These are phyloP conservation scores for Nakataea oryzae DNA, from an alignment of 2,329 filamentous ascomycete species.

Conservation along the genomic window DNA sequence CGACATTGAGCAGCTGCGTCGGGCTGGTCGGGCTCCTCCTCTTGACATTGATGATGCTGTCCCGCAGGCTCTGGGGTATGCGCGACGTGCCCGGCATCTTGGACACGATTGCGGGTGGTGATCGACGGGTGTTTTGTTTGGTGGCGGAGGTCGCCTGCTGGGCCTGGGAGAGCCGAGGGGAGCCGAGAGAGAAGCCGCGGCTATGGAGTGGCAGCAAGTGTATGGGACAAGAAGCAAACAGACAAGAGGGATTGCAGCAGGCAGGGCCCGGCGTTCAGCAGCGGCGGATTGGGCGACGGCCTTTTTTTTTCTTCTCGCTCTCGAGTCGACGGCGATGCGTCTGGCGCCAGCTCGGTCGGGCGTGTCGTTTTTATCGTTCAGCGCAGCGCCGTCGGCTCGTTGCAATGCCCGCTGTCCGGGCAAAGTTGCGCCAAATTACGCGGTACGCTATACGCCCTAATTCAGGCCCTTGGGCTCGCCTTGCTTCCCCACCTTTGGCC, in stretches of 20 bases:
- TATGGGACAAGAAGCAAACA: neutral
- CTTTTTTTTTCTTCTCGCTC: neutral
- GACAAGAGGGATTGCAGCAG: neutral
- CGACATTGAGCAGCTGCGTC: constrained; percentile 52
- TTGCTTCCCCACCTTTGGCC: neutral
- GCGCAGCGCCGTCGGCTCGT: neutral
- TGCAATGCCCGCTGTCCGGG: neutral
- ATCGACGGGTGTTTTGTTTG: neutral
- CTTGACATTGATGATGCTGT: constrained; percentile 53
- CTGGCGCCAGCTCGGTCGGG: neutral
- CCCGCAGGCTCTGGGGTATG: constrained; percentile 61
- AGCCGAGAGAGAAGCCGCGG: no score
- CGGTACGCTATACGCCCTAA: neutral
- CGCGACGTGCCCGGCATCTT: constrained; percentile 57
- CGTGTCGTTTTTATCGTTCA: no score
- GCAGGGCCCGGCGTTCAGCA: neutral
- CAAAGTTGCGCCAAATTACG: neutral
- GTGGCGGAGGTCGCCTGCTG: neutral
- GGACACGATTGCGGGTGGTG: constrained; percentile 3
- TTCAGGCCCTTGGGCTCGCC: neutral
- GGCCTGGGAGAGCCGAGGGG: neutral
- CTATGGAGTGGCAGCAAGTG: no score
- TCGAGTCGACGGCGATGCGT: neutral
- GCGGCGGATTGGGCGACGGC: neutral
- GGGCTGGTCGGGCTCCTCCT: constrained; percentile 43